Evolutionary conservation across 208 protist genomes (phyloP).

Genomic region (Trypanosoma avium): DNA sequence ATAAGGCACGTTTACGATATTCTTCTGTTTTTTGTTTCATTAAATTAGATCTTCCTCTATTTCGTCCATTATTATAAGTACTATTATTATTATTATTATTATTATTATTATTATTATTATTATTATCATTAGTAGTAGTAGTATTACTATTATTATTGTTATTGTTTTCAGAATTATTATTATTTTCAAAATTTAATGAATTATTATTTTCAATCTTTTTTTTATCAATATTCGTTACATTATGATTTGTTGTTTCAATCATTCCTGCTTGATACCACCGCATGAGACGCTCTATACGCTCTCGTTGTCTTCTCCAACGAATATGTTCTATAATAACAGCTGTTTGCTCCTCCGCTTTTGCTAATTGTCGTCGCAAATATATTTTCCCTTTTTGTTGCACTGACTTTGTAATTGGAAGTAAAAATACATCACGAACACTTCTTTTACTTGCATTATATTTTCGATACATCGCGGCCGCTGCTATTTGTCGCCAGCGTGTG

Average conservation of each 20-base stretch:
- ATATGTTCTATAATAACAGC: slow-evolving; percentile 32
- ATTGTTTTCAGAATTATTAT: no score
- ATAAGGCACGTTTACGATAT: slow-evolving; percentile 36
- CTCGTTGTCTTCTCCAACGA: slow-evolving; percentile 32
- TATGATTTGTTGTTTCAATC: background rate
- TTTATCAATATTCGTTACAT: background rate
- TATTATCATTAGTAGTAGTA: no score
- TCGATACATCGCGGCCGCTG: slow-evolving; percentile 52
- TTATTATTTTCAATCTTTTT: no score
- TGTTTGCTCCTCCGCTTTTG: slow-evolving; percentile 32
- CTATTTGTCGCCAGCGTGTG: slow-evolving; percentile 77
- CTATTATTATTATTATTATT: no score
- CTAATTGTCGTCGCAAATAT: slow-evolving; percentile 47
- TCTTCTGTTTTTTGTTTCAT: slow-evolving; percentile 58
- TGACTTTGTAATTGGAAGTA: slow-evolving; percentile 26
- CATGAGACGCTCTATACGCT: slow-evolving; percentile 18
- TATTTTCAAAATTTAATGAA: no score
- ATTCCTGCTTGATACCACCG: slow-evolving; percentile 15
- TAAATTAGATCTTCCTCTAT: no score
- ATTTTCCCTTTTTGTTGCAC: slow-evolving; percentile 29
- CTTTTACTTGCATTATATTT: slow-evolving; percentile 38
- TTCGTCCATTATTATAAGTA: no score
- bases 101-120: no score
- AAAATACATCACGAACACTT: slow-evolving; percentile 26
- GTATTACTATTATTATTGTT: no score